Conservation (phyloP, 768 basidiomycete species). For the Mycena galopus region DNA sequence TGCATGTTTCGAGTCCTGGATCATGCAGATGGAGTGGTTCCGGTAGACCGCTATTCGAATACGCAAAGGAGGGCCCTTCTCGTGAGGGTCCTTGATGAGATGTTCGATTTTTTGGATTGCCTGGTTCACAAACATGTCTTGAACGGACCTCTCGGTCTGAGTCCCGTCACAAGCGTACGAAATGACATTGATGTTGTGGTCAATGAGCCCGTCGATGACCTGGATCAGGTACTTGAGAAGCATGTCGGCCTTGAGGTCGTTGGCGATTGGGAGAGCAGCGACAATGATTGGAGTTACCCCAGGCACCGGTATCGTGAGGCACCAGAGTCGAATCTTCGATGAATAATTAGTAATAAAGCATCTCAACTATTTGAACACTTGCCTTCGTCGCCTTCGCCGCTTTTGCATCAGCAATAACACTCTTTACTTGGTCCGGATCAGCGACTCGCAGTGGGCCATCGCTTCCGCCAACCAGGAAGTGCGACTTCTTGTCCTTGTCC, state of each 20-base stretch:
- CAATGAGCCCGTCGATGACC: slow-evolving; percentile 44
- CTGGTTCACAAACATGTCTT: neutral
- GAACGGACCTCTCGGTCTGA: slow-evolving; percentile 41
- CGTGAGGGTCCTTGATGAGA: neutral
- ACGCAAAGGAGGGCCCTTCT: neutral
- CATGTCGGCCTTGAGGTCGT: slow-evolving; percentile 34
- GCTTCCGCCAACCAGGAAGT: slow-evolving; percentile 43
- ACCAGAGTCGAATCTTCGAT: slow-evolving; percentile 47
- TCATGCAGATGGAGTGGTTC: slow-evolving; percentile 4
- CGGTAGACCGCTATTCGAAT: neutral
- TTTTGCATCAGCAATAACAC: slow-evolving; percentile 24
- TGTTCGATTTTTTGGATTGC: neutral
- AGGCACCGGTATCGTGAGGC: slow-evolving; percentile 44
- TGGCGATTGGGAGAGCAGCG: slow-evolving; percentile 43
- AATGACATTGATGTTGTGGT: slow-evolving; percentile 41
- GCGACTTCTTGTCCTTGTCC: slow-evolving; percentile 35
- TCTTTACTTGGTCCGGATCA: slow-evolving; percentile 37
- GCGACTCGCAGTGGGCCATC: slow-evolving; percentile 45
- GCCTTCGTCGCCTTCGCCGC: slow-evolving; percentile 42
- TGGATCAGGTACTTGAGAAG: slow-evolving; percentile 1
- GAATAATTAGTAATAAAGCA: neutral
- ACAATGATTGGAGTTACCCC: slow-evolving; percentile 48
- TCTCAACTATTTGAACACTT: neutral
- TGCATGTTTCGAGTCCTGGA: slow-evolving; percentile 48
- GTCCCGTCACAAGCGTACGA: slow-evolving; percentile 55